A percentile compares a stretch with the other conserved stretches of the same genome.
Conservation (phyloP, 768 basidiomycete species). For the Astraeus odoratus region DNA sequence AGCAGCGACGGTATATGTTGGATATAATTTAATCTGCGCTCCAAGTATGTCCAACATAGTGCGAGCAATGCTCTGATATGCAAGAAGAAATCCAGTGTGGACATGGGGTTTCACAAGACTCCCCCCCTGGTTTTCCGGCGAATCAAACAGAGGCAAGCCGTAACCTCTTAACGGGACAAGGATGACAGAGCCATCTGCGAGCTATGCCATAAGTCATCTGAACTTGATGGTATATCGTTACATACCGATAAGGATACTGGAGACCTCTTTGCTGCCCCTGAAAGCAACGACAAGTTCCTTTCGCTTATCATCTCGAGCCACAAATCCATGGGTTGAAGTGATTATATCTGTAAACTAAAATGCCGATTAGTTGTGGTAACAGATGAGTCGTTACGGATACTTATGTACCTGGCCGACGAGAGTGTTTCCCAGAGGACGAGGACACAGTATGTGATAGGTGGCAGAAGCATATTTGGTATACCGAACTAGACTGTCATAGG, state of each 20-base stretch:
- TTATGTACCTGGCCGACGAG: conserved; percentile 36
- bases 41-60: conserved; percentile 24
- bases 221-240: not conserved
- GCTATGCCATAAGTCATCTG: not conserved
- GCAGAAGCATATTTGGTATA: conserved; percentile 48
- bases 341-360: conserved; percentile 30
- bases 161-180: conserved; percentile 16
- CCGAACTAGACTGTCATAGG: conserved; percentile 37
- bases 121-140: too few relatives aligned
- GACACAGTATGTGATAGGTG: conserved; percentile 40
- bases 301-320: conserved; percentile 36
- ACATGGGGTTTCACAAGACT: conserved; percentile 18
- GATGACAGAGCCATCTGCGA: conserved; percentile 16
- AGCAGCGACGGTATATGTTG: conserved; percentile 28
- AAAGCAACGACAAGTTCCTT: conserved; percentile 37
- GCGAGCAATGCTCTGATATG: conserved; percentile 29
- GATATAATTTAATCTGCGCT: conserved; percentile 25
- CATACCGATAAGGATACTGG: conserved; percentile 15
- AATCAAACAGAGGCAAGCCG: conserved; percentile 17
- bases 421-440: conserved; percentile 40
- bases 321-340: conserved; percentile 38
- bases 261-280: conserved; percentile 30
- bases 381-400: too few relatives aligned
- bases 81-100: conserved; percentile 30
- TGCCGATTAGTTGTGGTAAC: not conserved